These are phyloP conservation scores for Pichia membranifaciens DNA, from an alignment of 805 yeast genomes.

Conservation along the genomic window DNA sequence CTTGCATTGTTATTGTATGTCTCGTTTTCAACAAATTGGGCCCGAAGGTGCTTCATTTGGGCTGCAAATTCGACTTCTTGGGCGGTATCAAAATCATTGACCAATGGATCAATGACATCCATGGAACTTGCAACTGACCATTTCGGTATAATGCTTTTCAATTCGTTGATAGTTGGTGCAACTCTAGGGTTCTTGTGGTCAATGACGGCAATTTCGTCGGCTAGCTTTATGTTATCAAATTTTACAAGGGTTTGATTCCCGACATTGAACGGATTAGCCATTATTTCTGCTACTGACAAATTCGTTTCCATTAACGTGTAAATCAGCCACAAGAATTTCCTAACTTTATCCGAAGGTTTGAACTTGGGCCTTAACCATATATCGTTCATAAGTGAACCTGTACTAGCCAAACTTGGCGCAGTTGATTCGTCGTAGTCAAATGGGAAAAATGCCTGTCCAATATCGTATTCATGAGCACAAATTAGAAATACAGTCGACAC, in stretches of 20 bases:
- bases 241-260: neutral
- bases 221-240: neutral
- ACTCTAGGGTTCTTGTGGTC: conserved; percentile 20
- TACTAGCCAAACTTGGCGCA: conserved; percentile 6
- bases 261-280: conserved; percentile 29
- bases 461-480: conserved; percentile 48
- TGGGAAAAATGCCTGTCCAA: conserved; percentile 27
- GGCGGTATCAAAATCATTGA: conserved; percentile 42
- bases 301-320: conserved; percentile 76
- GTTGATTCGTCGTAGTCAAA: conserved; percentile 10
- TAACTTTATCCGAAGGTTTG: conserved; percentile 61
- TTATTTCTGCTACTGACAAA: conserved; percentile 42
- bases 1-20: conserved; percentile 2
- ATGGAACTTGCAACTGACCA: neutral
- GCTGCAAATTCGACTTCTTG: conserved; percentile 44
- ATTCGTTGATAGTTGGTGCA: conserved; percentile 22
- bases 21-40: conserved; percentile 21
- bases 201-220: conserved; percentile 11
- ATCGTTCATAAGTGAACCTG: conserved; percentile 57
- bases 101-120: conserved; percentile 8
- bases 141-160: conserved; percentile 22
- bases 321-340: conserved; percentile 74
- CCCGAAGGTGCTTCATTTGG: conserved; percentile 41
- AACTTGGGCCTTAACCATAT: conserved; percentile 59
- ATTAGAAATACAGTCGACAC: conserved; percentile 71